phyloP scores from a whole-genome alignment of 2,329 filamentous ascomycete genomes.

The Alternaria postmessia region DNA sequence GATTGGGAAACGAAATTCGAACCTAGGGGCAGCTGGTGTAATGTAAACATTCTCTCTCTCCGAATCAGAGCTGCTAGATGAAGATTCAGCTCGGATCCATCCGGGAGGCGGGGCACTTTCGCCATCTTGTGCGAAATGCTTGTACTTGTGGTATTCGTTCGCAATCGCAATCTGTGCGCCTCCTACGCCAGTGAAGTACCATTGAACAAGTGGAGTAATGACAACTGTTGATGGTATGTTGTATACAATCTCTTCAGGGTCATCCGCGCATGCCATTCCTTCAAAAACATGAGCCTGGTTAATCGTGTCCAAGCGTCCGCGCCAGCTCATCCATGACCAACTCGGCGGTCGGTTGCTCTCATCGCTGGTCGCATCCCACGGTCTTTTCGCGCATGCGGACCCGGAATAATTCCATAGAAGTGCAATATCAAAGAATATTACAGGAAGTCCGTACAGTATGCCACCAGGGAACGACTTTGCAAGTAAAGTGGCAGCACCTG shows the following conservation, averaged over 20 bases:
- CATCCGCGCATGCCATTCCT: too few species aligned
- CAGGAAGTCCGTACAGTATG: not conserved
- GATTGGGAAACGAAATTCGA: not conserved
- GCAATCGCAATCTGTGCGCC: not conserved
- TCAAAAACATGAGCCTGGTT: too few species aligned
- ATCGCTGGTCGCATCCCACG: too few species aligned
- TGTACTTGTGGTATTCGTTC: not conserved
- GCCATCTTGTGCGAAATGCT: not conserved
- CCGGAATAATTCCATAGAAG: not conserved
- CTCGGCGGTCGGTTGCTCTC: not conserved
- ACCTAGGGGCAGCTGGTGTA: not conserved
- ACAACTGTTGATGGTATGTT: not conserved
- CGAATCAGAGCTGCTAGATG: not conserved
- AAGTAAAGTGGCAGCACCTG: not conserved
- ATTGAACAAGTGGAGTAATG: not conserved
- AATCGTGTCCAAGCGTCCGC: too few species aligned
- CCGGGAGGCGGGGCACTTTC: not conserved
- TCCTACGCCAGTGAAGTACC: not conserved
- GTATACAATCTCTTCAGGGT: too few species aligned
- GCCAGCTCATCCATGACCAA: not conserved
- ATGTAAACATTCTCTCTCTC: not conserved
- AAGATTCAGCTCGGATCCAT: not conserved
- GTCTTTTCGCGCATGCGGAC: not conserved
- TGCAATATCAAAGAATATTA: not conserved
- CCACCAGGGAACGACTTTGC: not conserved